These are phyloP conservation scores for Lumnitzera littorea DNA, from an alignment of 345 rosid genomes.

Conservation along the genomic window DNA sequence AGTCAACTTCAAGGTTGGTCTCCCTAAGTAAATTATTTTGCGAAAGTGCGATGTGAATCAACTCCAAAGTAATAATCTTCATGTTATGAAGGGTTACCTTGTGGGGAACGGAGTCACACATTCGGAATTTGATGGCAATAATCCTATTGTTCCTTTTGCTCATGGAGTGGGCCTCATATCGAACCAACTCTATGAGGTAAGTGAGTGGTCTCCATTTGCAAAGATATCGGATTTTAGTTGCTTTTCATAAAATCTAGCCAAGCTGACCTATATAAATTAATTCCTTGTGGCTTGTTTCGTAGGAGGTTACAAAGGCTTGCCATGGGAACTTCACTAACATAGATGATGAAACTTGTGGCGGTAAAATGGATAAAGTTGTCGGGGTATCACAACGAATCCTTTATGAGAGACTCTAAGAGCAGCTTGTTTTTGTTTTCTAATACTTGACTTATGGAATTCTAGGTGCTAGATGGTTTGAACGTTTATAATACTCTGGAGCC, in stretches of 20 bases:
- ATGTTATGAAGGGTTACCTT: constrained; percentile 61
- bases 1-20: constrained; percentile 61
- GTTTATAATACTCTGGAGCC: constrained; percentile 80
- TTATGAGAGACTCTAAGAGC: not conserved
- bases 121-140: constrained; percentile 50
- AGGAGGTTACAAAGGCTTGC: constrained; percentile 60
- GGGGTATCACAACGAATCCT: constrained; percentile 25
- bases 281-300: constrained; percentile 10
- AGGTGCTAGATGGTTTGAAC: constrained; percentile 50
- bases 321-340: constrained; percentile 41
- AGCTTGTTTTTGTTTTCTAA: not conserved
- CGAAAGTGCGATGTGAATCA: too few relatives aligned
- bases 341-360: constrained; percentile 15
- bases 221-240: too few relatives aligned
- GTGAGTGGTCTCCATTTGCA: constrained; percentile 2
- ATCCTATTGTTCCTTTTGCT: constrained; percentile 75
- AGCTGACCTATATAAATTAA: not conserved
- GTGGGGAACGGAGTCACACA: constrained; percentile 93
- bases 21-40: not conserved
- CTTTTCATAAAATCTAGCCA: too few relatives aligned
- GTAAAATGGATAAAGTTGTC: constrained; percentile 40
- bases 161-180: constrained; percentile 95
- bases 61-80: too few relatives aligned
- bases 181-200: constrained; percentile 60
- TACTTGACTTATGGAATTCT: constrained; percentile 10